Conservation (phyloP, 179 eudicot genomes). For the Spergularia azorica region DNA sequence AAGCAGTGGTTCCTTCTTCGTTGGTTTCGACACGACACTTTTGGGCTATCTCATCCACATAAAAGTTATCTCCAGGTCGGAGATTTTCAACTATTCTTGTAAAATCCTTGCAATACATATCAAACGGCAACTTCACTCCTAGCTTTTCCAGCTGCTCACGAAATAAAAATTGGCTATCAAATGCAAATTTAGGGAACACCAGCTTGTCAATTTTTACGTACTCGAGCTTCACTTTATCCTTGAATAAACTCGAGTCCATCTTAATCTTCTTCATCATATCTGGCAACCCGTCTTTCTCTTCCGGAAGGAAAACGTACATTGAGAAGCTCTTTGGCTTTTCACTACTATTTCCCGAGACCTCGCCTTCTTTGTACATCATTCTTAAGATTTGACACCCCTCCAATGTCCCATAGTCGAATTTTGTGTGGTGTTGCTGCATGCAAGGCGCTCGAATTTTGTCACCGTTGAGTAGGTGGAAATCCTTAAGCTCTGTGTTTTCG, state of each 20-base stretch:
- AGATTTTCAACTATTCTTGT: not conserved
- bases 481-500: not conserved
- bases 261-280: not conserved
- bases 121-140: not conserved
- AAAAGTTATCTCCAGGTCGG: not conserved
- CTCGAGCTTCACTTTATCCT: not conserved
- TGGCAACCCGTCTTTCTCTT: not conserved
- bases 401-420: not conserved
- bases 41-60: too few species aligned
- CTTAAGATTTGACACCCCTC: slow-evolving; percentile 5
- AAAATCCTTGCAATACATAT: not conserved
- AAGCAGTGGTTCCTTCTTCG: too few species aligned
- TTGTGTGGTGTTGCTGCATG: not conserved
- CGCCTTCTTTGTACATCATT: not conserved
- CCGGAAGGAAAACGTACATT: slow-evolving; percentile 13
- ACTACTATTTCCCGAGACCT: too few species aligned
- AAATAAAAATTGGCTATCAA: not conserved
- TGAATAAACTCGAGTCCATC: not conserved
- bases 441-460: slow-evolving; percentile 1
- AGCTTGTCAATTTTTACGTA: not conserved
- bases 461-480: slow-evolving; percentile 8
- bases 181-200: not conserved
- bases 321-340: not conserved
- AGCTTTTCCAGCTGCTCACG: not conserved
- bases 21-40: too few species aligned